Percentiles rank a stretch among this genome's conserved stretches.
Conservation (phyloP, 441 rosid genomes). For the Pelargonium australe region DNA sequence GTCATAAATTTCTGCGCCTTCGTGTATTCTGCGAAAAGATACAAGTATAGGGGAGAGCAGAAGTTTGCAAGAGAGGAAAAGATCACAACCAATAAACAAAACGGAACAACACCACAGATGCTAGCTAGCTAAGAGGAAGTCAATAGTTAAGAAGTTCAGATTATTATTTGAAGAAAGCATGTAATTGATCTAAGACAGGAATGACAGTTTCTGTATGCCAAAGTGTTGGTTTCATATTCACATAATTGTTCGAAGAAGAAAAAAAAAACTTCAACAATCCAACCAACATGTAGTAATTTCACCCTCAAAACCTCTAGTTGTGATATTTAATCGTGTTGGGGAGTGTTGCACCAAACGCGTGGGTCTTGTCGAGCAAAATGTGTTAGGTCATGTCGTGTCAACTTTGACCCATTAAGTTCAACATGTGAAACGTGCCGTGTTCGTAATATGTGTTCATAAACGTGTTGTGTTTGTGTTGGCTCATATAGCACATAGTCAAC, state of each 20-base stretch:
- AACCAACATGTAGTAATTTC: background rate
- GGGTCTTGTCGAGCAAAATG: too few relatives aligned
- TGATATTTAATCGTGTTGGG: too few relatives aligned
- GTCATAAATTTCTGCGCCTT: conserved; percentile 57
- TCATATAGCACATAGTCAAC: too few relatives aligned
- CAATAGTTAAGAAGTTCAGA: background rate
- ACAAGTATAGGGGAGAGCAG: conserved; percentile 53
- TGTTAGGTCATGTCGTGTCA: too few relatives aligned
- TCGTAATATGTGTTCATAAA: too few relatives aligned
- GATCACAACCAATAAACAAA: conserved; percentile 17
- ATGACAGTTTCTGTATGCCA: background rate
- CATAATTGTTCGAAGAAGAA: background rate
- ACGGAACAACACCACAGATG: background rate
- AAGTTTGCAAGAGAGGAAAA: conserved; percentile 27
- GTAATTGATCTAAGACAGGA: background rate
- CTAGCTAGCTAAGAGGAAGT: background rate
- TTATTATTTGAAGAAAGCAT: background rate
- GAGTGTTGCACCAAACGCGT: too few relatives aligned
- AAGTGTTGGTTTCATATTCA: background rate
- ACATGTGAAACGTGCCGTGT: too few relatives aligned
- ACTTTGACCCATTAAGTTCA: too few relatives aligned
- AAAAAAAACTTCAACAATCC: background rate
- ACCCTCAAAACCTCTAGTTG: too few relatives aligned
- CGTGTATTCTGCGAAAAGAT: conserved; percentile 52
- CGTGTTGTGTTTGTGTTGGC: too few relatives aligned